Conservation (phyloP, 257 asterid genomes). For the Lycium ferocissimum region DNA sequence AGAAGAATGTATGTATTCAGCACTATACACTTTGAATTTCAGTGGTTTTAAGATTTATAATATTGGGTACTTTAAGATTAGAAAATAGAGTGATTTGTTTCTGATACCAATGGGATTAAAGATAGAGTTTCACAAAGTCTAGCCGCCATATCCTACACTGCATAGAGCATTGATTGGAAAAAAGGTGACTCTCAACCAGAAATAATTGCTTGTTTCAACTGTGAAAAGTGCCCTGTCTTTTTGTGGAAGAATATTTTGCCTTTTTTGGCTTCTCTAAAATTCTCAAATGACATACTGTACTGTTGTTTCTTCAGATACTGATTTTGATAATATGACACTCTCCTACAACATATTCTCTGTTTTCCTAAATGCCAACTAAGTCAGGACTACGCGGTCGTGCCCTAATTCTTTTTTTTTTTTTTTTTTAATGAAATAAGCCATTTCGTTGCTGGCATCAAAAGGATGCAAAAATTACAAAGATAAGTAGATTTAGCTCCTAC, state of each 20-base stretch:
- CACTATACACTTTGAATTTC: slow-evolving; percentile 19
- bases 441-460: slow-evolving; percentile 1
- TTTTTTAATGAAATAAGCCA: background rate
- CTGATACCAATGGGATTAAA: background rate
- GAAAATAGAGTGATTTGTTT: background rate
- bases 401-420: background rate
- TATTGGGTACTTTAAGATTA: background rate
- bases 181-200: background rate
- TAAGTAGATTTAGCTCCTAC: background rate
- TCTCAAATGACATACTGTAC: background rate
- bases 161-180: background rate
- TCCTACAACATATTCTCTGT: background rate
- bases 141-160: background rate
- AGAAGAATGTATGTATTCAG: background rate
- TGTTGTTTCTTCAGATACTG: background rate
- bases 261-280: background rate
- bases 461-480: background rate
- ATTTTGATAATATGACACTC: background rate
- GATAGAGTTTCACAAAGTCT: background rate
- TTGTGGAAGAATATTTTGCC: background rate
- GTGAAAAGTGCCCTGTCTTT: background rate
- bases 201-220: background rate
- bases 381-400: background rate
- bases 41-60: background rate
- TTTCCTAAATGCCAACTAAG: background rate